A percentile compares a stretch with the other conserved stretches of the same genome.
Conservation (phyloP, 2,329 filamentous ascomycete species). For the Cyclaneusma minus region DNA sequence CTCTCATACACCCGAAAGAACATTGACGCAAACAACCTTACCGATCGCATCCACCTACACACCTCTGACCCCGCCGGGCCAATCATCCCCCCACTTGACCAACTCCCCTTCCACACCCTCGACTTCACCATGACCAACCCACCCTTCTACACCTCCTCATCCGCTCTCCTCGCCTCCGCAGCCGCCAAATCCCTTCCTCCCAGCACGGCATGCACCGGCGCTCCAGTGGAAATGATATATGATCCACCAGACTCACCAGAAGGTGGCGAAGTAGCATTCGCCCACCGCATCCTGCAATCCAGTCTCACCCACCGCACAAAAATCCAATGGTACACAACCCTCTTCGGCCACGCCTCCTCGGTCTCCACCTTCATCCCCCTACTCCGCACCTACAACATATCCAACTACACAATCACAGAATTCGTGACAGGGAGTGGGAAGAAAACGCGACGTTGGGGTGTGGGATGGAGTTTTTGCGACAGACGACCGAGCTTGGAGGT, state of each 20-base stretch:
- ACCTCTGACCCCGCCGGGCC: constrained; percentile 31
- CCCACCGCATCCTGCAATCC: constrained; percentile 54
- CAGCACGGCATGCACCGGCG: constrained; percentile 60
- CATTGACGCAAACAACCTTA: constrained; percentile 47
- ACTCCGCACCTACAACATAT: constrained; percentile 39
- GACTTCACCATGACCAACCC: constrained; percentile 92
- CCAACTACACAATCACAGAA: constrained; percentile 70
- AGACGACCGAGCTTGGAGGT: constrained; percentile 41
- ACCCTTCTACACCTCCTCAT: constrained; percentile 70
- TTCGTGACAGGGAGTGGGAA: constrained; percentile 62
- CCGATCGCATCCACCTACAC: constrained; percentile 48
- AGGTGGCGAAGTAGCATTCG: constrained; percentile 67
- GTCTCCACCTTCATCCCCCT: constrained; percentile 45
- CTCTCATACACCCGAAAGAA: constrained; percentile 52
- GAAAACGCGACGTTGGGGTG: constrained; percentile 70
- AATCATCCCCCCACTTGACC: constrained; percentile 46
- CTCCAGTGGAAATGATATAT: constrained; percentile 76
- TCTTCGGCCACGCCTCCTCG: constrained; percentile 72
- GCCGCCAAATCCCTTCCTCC: constrained; percentile 51
- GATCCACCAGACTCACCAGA: no score
- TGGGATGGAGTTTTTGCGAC: constrained; percentile 72
- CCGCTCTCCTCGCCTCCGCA: constrained; percentile 53
- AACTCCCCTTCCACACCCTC: constrained; percentile 29
- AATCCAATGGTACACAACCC: constrained; percentile 78
- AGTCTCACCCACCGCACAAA: constrained; percentile 40